These are phyloP conservation scores for Mycena venus DNA, from an alignment of 768 basidiomycete species.

Conservation along the genomic window DNA sequence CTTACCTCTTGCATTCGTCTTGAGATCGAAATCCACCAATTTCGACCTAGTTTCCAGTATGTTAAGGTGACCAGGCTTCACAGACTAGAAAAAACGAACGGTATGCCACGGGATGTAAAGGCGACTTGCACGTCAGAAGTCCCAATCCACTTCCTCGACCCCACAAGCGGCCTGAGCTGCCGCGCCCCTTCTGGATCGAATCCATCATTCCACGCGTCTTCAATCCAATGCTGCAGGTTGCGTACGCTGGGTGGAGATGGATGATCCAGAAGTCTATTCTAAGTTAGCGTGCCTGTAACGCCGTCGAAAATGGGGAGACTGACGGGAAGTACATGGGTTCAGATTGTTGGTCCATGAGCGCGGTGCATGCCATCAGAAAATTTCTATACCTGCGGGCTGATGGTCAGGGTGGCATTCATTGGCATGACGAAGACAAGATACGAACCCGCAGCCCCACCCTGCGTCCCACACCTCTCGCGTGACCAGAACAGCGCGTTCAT, in stretches of 20 bases:
- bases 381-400: constrained; percentile 76
- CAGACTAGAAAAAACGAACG: constrained; percentile 63
- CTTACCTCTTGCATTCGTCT: constrained; percentile 59
- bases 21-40: constrained; percentile 76
- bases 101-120: constrained; percentile 83
- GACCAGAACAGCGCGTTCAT: constrained; percentile 72
- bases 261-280: constrained; percentile 59
- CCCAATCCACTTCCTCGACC: constrained; percentile 84
- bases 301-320: not conserved
- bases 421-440: constrained; percentile 21
- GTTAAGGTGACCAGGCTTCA: constrained; percentile 38
- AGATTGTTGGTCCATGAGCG: constrained; percentile 74
- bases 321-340: constrained; percentile 72
- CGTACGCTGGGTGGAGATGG: constrained; percentile 75
- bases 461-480: constrained; percentile 70
- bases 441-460: constrained; percentile 82
- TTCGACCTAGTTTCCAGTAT: constrained; percentile 50
- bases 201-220: constrained; percentile 84
- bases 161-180: constrained; percentile 68
- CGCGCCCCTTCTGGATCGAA: constrained; percentile 80
- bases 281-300: not conserved
- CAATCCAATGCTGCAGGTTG: constrained; percentile 84
- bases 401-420: not conserved
- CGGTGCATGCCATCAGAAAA: constrained; percentile 82
- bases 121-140: constrained; percentile 80